Conservation (phyloP, 2,329 filamentous ascomycete genomes). For the Colletotrichum eleusines region DNA sequence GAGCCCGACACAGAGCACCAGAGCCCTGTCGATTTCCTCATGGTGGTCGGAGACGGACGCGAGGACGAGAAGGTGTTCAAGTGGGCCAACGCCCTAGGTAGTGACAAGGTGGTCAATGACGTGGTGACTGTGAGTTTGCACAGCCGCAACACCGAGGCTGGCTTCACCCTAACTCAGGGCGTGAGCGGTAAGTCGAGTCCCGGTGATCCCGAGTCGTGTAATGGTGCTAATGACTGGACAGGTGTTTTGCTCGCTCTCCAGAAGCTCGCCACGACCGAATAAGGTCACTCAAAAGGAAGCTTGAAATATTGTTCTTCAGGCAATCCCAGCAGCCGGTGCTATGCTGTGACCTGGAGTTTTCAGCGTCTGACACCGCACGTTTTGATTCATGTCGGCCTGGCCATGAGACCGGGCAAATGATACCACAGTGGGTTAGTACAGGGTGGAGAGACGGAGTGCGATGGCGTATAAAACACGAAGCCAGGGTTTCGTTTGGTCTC, state of each 20-base stretch:
- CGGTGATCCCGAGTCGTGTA: no score
- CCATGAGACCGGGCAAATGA: conserved; percentile 37
- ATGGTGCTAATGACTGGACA: conserved; percentile 39
- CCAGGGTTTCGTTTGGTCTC: conserved; percentile 24
- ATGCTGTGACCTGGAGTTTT: neutral
- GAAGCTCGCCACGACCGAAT: conserved; percentile 50
- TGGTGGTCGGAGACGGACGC: conserved; percentile 90
- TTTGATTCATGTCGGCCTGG: conserved; percentile 33
- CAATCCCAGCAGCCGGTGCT: neutral
- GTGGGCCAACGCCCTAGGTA: conserved; percentile 86
- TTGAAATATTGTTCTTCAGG: neutral
- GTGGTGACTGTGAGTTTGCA: conserved; percentile 90
- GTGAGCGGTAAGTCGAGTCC: conserved; percentile 79
- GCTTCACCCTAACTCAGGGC: conserved; percentile 87
- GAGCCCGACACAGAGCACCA: conserved; percentile 49
- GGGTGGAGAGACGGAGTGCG: conserved; percentile 19
- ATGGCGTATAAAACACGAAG: conserved; percentile 40
- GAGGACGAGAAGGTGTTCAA: conserved; percentile 95
- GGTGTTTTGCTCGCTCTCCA: conserved; percentile 59
- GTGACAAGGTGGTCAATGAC: conserved; percentile 69
- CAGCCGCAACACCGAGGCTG: conserved; percentile 88
- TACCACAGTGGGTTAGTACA: conserved; percentile 36
- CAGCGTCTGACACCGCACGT: conserved; percentile 10
- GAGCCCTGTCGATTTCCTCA: conserved; percentile 81
- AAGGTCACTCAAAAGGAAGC: neutral